A percentile compares a stretch with the other conserved stretches of the same genome.
Conservation (phyloP, 352 stramenopile species). For the Pythium aristosporum region DNA sequence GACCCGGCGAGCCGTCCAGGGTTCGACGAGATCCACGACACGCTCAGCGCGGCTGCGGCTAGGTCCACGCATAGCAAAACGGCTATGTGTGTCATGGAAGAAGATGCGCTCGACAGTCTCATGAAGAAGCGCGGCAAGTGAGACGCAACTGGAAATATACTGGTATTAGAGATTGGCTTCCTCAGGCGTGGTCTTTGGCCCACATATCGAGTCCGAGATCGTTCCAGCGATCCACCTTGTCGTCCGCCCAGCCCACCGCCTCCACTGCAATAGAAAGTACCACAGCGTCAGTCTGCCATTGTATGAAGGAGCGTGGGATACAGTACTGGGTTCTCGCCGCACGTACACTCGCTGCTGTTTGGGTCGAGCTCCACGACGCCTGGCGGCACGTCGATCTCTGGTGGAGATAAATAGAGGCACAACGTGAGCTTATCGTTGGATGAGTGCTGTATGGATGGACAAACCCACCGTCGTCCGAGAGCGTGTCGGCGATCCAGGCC, state of each 20-base stretch:
- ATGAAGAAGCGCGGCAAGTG: conserved; percentile 19
- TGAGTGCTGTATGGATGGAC: not conserved
- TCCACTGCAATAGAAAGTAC: conserved; percentile 37
- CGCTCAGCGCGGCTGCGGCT: conserved; percentile 19
- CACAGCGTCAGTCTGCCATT: too few relatives aligned
- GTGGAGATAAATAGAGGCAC: not conserved
- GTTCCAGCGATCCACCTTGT: conserved; percentile 79
- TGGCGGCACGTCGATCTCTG: conserved; percentile 74
- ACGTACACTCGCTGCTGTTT: conserved; percentile 51
- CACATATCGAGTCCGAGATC: conserved; percentile 75
- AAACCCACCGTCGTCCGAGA: conserved; percentile 73
- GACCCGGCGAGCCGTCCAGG: conserved; percentile 49
- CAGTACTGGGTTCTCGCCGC: not conserved
- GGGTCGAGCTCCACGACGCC: conserved; percentile 48
- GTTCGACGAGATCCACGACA: conserved; percentile 61
- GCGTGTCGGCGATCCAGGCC: conserved; percentile 72
- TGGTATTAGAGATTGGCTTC: not conserved
- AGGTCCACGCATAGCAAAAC: not conserved
- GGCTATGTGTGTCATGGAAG: conserved; percentile 6
- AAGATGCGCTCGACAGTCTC: conserved; percentile 22
- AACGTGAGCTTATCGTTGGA: not conserved
- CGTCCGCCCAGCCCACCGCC: conserved; percentile 41
- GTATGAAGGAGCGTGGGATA: conserved; percentile 6
- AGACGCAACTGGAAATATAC: not conserved
- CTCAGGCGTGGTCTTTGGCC: conserved; percentile 28